Conservation (phyloP, 768 basidiomycete genomes). For the Pholiota molesta region DNA sequence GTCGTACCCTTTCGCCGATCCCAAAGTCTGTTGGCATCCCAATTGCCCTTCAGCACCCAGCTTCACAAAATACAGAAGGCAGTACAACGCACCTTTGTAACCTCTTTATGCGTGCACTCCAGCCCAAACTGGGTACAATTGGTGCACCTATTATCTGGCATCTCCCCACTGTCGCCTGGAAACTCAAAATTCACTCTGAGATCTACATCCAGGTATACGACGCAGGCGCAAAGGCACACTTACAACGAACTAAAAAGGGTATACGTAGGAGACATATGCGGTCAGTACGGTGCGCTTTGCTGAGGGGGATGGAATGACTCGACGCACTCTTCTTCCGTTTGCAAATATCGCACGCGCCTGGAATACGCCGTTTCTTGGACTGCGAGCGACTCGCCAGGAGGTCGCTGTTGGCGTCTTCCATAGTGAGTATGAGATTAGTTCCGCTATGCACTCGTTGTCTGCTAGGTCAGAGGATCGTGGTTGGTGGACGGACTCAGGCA, state of each 20-base stretch:
- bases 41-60: neutral
- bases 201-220: neutral
- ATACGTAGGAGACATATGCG: neutral
- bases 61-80: neutral
- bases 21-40: slow-evolving; percentile 43
- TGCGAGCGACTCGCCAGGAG: slow-evolving; percentile 16
- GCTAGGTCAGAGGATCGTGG: neutral
- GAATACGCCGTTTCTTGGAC: slow-evolving; percentile 61
- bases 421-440: neutral
- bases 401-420: slow-evolving; percentile 3
- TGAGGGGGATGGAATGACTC: neutral
- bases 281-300: neutral
- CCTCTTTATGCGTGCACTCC: slow-evolving; percentile 71
- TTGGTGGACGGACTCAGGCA: too few species aligned
- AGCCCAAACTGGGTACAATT: slow-evolving; percentile 61
- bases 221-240: slow-evolving; percentile 10
- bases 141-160: slow-evolving; percentile 62
- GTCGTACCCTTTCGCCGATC: slow-evolving; percentile 63
- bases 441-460: neutral
- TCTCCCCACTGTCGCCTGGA: slow-evolving; percentile 69
- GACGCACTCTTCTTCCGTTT: slow-evolving; percentile 69
- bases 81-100: slow-evolving; percentile 57
- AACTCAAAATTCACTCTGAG: slow-evolving; percentile 17
- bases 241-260: slow-evolving; percentile 35
- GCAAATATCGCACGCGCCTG: slow-evolving; percentile 75